Conservation (phyloP, 257 asterid genomes). For the Fraxinus cuspidata region DNA sequence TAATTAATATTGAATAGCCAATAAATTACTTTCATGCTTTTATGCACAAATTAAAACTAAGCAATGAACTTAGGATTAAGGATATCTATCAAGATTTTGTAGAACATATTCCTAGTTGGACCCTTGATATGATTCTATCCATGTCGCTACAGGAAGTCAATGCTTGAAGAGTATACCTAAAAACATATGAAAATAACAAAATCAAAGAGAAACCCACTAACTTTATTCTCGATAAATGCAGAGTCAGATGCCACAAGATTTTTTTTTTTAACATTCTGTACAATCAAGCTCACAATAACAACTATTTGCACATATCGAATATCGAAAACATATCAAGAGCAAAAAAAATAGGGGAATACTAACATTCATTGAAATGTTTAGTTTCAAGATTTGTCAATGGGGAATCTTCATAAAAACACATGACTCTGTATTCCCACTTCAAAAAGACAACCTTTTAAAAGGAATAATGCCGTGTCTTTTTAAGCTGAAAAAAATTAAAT, state of each 20-base stretch:
- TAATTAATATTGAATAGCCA: not conserved
- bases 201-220: not conserved
- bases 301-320: no score
- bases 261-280: not conserved
- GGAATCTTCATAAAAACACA: constrained; percentile 37
- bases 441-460: constrained; percentile 79
- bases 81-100: not conserved
- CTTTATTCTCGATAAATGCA: not conserved
- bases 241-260: not conserved
- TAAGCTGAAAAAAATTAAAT: constrained; percentile 44
- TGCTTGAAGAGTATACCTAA: not conserved
- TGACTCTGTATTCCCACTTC: constrained; percentile 66
- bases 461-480: constrained; percentile 47
- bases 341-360: constrained; percentile 13
- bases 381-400: constrained; percentile 29
- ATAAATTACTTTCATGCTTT: not conserved
- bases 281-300: no score
- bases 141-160: not conserved
- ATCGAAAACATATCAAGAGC: constrained; percentile 3
- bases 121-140: not conserved
- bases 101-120: not conserved
- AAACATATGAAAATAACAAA: not conserved
- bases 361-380: constrained; percentile 27
- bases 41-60: not conserved
- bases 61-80: not conserved